Evolutionary conservation across 2,329 filamentous ascomycete genomes (phyloP), one percentile per base, ranked within the genome.

Genomic region (Talaromyces atroroseus): DNA sequence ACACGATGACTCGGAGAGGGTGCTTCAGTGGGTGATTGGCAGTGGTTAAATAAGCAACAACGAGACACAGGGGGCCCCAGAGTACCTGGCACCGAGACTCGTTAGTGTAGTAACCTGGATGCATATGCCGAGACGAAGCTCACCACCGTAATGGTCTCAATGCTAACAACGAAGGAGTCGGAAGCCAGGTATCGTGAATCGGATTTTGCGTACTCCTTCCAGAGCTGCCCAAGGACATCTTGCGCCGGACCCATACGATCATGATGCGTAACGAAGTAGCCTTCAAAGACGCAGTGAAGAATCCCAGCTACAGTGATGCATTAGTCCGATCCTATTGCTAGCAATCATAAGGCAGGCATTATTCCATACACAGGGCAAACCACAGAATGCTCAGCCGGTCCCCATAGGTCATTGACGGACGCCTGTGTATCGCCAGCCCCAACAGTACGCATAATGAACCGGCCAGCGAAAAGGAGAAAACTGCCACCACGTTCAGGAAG

Each of bases 181-280:
- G 85, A 84, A 2, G 87, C 91, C 63, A 96, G 76, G 67, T 96
- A 96, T 45, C 91, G 82, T 54, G 90, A 95, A 74, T 96, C 91
- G 2, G 89, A 92, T 34, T 92, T 80, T 2, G 89, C 81, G 69
- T 96, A 96, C 72, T 96, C 91, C 69, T 96, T 96, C 91, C 91
- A 96, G 46, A 95, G 78, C 75, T 96, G 90, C 2, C 87, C 89
- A 56, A 92, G 87, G 7, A 94, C 74, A 54, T 86, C 84, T 68
- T 90, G 86, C 58, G 83, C 83, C 11, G 81, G 76, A 0, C 85
- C 83, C 68, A 96, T 80, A 23, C 74, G 76, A 21, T 76, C 73
- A 69, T 89, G 87, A 68, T 92, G 84, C 61, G 82, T 71, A 60
- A 91, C 80, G 68, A 90, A 95, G 71, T 95, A 95, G 38, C 87